Evolutionary conservation across 306 rosid species (phyloP), one percentile per base, ranked within the genome.

Genomic region (Arachis hypogaea): DNA sequence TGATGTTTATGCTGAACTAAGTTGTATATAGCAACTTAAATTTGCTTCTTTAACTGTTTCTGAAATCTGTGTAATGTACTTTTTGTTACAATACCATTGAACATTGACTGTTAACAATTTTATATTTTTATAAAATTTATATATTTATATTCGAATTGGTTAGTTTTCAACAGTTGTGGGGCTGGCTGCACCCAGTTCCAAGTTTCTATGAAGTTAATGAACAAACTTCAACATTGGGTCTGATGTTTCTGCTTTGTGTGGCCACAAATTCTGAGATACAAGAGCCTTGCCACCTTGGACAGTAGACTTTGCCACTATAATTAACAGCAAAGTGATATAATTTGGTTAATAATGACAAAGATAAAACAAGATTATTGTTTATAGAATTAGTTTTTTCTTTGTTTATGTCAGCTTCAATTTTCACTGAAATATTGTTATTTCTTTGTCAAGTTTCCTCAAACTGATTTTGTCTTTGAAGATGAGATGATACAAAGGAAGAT

Each of bases 181-280:
- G 28, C 28, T 22, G 28, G 28, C 28, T 22, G 28, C 28, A 22
- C 28, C 93, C 82, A 82, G 73, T 80, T 92, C 97, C 80, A 88
- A 65, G 47, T 92, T 92, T 65, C 77, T 46, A 38, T 85, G 79
- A 47, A 91, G 58, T 54, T 88, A 94, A 62, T 78, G 68, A 3
- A 83, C 76, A 72, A 85, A 83, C 68, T 76, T 84, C 58, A 52
- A 9, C 82, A 74, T 49, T 45, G 86, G 83, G 33, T 87, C 90
- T 22, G 74, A 79, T 42, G 29, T 57, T 18, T 30, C 66, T 10
- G 77, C 78, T 77, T 78, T 87, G 59, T 85, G 77, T 40, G 79
- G 41, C 90, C 86, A 77, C 63, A 72, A 14, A 72, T 75, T 91
- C 42, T 84, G 78, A 16, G 82, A 42, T 5, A 78, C 41, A n/a